Percentiles rank a stretch among this genome's conserved stretches.
These are phyloP conservation scores for Castanopsis chinensis DNA, from an alignment of 306 rosid genomes.

Conservation along the genomic window DNA sequence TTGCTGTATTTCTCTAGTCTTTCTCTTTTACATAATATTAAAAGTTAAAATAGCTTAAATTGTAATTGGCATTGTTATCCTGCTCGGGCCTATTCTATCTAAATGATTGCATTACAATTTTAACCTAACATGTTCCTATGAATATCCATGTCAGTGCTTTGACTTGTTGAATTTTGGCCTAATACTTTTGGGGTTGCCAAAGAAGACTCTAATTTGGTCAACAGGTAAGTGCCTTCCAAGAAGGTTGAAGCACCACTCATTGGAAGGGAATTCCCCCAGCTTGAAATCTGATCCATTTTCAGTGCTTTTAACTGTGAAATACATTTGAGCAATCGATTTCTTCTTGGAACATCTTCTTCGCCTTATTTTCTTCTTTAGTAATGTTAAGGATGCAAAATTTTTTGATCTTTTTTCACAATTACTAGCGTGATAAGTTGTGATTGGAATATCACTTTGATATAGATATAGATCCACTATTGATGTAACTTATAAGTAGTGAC, in stretches of 20 bases:
- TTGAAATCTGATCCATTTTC: not conserved
- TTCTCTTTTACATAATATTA: constrained; percentile 22
- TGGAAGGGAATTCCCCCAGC: not conserved
- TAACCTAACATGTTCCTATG: constrained; percentile 20
- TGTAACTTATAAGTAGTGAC: too few relatives aligned
- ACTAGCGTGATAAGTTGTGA: too few relatives aligned
- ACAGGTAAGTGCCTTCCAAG: not conserved
- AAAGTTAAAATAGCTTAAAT: constrained; percentile 22
- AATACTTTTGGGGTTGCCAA: not conserved
- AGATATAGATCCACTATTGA: too few relatives aligned
- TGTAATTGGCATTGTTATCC: constrained; percentile 28
- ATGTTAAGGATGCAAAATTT: too few relatives aligned
- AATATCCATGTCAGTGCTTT: not conserved
- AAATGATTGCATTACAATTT: constrained; percentile 35
- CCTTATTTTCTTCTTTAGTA: too few relatives aligned
- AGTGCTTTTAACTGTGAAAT: too few relatives aligned
- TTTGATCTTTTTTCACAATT: too few relatives aligned
- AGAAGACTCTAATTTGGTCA: not conserved
- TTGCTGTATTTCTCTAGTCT: constrained; percentile 4
- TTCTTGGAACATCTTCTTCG: too few relatives aligned
- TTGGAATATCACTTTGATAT: too few relatives aligned
- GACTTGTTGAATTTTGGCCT: not conserved
- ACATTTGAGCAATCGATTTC: too few relatives aligned
- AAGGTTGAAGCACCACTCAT: not conserved
- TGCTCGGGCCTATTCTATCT: constrained; percentile 14